Percentiles rank a stretch among this genome's conserved stretches.
These are phyloP conservation scores for Trichoderma breve DNA, from an alignment of 2,329 filamentous ascomycete genomes.

Conservation along the genomic window DNA sequence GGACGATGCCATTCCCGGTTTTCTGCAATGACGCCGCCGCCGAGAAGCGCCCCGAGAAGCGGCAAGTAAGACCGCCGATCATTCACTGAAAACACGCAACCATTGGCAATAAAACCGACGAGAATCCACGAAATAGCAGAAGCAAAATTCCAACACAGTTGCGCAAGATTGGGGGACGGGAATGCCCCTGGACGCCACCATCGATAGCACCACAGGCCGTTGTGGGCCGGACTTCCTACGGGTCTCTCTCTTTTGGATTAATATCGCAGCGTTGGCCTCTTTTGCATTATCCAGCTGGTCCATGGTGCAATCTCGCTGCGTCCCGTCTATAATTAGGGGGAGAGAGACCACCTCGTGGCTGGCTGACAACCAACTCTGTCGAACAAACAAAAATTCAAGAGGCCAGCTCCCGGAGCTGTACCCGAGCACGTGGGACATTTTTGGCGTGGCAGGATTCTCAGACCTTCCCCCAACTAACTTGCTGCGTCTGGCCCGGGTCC, in stretches of 20 bases:
- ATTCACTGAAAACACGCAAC: neutral
- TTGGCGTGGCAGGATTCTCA: neutral
- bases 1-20: neutral
- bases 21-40: neutral
- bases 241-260: neutral
- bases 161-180: neutral
- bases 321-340: neutral
- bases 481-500: neutral
- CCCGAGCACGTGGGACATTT: constrained; percentile 13
- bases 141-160: neutral
- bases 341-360: neutral
- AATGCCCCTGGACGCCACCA: constrained; percentile 11
- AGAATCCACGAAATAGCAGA: neutral
- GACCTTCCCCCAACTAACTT: neutral
- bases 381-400: neutral
- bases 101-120: neutral
- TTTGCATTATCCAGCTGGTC: neutral
- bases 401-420: neutral
- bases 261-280: neutral
- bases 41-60: neutral
- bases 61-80: neutral
- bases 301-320: neutral
- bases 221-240: constrained; percentile 3
- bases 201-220: neutral
- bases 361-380: neutral